Base-by-base conservation (phyloP, 257 asterid genomes). In the Lycium ferocissimum region DNA sequence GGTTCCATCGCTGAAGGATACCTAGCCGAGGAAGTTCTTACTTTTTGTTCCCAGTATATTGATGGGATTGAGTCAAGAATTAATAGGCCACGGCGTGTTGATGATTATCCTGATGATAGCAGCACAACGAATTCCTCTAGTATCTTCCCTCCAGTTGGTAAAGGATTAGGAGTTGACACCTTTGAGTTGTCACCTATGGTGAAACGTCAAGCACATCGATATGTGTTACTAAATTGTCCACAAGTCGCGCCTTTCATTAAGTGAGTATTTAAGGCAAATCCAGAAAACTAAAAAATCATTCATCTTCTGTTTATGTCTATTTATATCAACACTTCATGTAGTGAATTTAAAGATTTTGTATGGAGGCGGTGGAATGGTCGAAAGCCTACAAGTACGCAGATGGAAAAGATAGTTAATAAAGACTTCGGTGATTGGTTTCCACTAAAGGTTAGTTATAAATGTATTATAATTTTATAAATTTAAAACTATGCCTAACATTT, bases 171-270 rank as follows among this genome's bases (percentile, higher is more conserved):
- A 62, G 38, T 45, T 17, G 59, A 5, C 5, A 17, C 6, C 5
- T 69, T 70, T 54, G 45, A 56, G 17, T 10, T 45, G 13, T 63
- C 58, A 37, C 43, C 71, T 51, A 7, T 70, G 33, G 4, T 38
- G 15, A 51, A 83, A 70, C 2, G 2, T 5, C 73, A 66, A 15
- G 73, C 47, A 7, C 18, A 40, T 40, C 5, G 10, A 40, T 83
- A 83, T 38, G 61, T 83, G 3, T 22, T 83, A 14, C 78, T 83
- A 9, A 83, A 71, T 70, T 71, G 82, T 22, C 22, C 59, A 9
- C 4, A 43, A 33, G 45, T 71, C 18, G 6, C 2, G 18, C 33
- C 85, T 2, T 63, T 45, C 38, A 62, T 78, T 37, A 79, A 84
- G 84, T 84, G 45, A 83, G 70, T 49, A 26, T 20, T 26, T 49